Percentiles rank a stretch among this genome's conserved stretches.
These are phyloP conservation scores for Ocimum tenuiflorum DNA, from an alignment of 257 asterid genomes.

Conservation along the genomic window DNA sequence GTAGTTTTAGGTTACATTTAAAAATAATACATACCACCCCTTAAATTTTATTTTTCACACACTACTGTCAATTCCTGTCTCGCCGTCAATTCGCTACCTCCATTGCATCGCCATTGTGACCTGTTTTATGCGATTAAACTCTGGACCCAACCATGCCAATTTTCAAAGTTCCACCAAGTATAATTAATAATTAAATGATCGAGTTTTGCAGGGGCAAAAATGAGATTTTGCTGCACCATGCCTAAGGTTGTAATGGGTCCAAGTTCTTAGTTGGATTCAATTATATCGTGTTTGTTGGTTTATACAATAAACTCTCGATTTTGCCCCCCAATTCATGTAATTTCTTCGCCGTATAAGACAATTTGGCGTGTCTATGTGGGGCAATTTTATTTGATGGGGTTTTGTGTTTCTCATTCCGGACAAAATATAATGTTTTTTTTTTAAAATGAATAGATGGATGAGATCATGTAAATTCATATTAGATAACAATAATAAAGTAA, in stretches of 20 bases:
- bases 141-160: too few relatives aligned
- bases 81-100: too few relatives aligned
- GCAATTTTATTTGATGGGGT: background rate
- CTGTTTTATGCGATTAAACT: too few relatives aligned
- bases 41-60: too few relatives aligned
- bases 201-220: background rate
- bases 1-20: too few relatives aligned
- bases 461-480: background rate
- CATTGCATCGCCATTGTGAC: too few relatives aligned
- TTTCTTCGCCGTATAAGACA: background rate
- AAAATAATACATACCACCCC: too few relatives aligned
- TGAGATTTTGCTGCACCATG: background rate
- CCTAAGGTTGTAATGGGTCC: background rate
- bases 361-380: too few relatives aligned
- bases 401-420: background rate
- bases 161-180: too few relatives aligned
- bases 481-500: background rate
- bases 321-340: background rate
- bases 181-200: too few relatives aligned
- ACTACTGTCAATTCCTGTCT: too few relatives aligned
- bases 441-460: background rate
- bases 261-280: slow-evolving; percentile 1
- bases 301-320: background rate
- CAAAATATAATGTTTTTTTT: background rate
- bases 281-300: background rate